A percentile compares a stretch with the other conserved stretches of the same genome.
Conservation (phyloP, 2,329 filamentous ascomycete genomes). For the Penicillium sp. region DNA sequence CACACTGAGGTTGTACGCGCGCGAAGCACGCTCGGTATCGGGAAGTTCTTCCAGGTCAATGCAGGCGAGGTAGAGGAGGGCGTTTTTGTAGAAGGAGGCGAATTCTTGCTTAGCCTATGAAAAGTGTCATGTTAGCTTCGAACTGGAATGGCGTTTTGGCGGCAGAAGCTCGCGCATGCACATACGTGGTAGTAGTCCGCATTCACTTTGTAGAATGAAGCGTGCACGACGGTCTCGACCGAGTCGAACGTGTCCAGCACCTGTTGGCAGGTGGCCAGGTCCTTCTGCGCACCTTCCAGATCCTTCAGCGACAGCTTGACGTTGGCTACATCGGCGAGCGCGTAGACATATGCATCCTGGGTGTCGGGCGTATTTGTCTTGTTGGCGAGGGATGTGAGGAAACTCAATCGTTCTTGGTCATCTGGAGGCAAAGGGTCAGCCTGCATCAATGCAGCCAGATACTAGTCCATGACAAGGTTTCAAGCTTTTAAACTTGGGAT, state of each 20-base stretch:
- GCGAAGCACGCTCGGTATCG: slow-evolving; percentile 70
- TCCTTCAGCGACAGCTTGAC: slow-evolving; percentile 80
- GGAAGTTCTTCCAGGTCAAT: slow-evolving; percentile 77
- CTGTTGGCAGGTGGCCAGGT: slow-evolving; percentile 81
- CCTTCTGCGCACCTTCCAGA: slow-evolving; percentile 77
- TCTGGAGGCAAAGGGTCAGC: slow-evolving; percentile 54
- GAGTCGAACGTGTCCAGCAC: slow-evolving; percentile 91
- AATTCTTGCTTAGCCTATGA: slow-evolving; percentile 77
- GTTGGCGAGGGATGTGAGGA: slow-evolving; percentile 77
- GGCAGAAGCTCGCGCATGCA: neutral
- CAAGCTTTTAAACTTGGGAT: neutral
- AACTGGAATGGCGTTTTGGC: neutral
- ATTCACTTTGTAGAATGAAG: slow-evolving; percentile 92
- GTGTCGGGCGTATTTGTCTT: slow-evolving; percentile 90
- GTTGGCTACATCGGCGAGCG: slow-evolving; percentile 82
- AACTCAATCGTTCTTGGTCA: slow-evolving; percentile 78
- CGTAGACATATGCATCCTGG: slow-evolving; percentile 94
- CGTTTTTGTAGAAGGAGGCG: slow-evolving; percentile 94
- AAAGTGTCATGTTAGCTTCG: slow-evolving; percentile 5
- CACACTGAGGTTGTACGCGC: slow-evolving; percentile 89
- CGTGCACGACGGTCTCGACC: slow-evolving; percentile 92
- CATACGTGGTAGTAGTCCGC: slow-evolving; percentile 85
- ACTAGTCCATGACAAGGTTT: neutral
- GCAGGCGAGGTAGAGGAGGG: slow-evolving; percentile 95
- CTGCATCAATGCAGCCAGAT: slow-evolving; percentile 3